A percentile compares a stretch with the other conserved stretches of the same genome.
phyloP scores from a whole-genome alignment of 2,329 filamentous ascomycete species.

The Grosmannia clavigera region DNA sequence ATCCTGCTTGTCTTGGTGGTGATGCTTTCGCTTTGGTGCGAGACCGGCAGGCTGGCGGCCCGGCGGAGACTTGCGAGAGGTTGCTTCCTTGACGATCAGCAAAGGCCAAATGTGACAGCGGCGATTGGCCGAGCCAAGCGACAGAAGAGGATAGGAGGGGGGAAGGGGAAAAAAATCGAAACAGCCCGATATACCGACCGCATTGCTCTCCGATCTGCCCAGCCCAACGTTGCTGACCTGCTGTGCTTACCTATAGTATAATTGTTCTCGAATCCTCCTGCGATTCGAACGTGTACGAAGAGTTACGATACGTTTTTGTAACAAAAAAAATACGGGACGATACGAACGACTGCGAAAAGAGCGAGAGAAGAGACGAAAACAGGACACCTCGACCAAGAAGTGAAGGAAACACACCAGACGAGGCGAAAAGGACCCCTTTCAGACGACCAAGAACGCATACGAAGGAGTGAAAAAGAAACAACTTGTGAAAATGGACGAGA shows the following conservation, averaged over 20 bases:
- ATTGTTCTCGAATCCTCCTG: slow-evolving; percentile 5
- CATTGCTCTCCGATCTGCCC: background rate
- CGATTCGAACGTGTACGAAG: slow-evolving; percentile 11
- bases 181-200: background rate
- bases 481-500: slow-evolving; percentile 50
- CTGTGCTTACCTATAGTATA: slow-evolving; percentile 1
- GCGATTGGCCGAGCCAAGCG: background rate
- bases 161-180: background rate
- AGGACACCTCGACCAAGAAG: background rate
- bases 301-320: slow-evolving; percentile 13
- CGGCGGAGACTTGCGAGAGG: background rate
- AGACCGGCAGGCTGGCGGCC: background rate
- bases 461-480: background rate
- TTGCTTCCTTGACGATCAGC: background rate
- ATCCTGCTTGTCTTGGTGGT: background rate
- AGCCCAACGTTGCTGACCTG: background rate
- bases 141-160: background rate
- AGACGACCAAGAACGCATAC: background rate
- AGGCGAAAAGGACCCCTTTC: background rate
- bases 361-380: background rate
- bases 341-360: slow-evolving; percentile 1
- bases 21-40: background rate
- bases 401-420: background rate
- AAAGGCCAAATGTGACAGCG: background rate
- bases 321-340: slow-evolving; percentile 12